Evolutionary conservation across 345 rosid species (phyloP).

Genomic region (Carallia brachiata): DNA sequence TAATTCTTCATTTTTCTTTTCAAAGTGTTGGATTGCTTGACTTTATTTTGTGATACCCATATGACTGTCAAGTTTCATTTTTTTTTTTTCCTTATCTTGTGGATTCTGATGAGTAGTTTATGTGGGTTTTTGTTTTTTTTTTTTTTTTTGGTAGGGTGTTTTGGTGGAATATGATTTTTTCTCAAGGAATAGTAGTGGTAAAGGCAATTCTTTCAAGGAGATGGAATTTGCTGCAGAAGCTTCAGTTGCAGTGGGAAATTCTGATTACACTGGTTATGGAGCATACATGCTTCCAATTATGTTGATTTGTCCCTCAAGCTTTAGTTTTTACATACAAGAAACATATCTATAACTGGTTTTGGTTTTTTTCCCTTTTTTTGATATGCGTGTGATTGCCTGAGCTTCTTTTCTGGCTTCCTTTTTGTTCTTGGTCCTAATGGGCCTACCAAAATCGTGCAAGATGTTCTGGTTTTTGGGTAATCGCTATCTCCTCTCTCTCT

Average conservation of each 20-base stretch:
- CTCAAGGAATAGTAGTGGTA: conserved; percentile 45
- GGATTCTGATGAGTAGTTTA: not conserved
- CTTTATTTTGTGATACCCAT: too few species aligned
- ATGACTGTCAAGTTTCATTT: too few species aligned
- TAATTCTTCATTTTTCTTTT: not conserved
- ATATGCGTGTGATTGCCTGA: conserved; percentile 14
- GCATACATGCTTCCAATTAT: conserved; percentile 36
- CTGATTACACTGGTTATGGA: conserved; percentile 18
- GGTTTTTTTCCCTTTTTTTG: conserved; percentile 13
- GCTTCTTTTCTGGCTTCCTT: conserved; percentile 35
- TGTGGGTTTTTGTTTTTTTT: not conserved
- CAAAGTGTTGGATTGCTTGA: too few species aligned
- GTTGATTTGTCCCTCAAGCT: conserved; percentile 93
- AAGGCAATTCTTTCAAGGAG: conserved; percentile 35
- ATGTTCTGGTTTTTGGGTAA: conserved; percentile 31
- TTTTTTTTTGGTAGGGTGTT: conserved; percentile 19
- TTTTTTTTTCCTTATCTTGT: not conserved
- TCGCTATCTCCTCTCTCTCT: not conserved
- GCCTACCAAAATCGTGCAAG: conserved; percentile 31
- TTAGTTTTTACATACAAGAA: conserved; percentile 32
- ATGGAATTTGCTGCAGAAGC: conserved; percentile 30
- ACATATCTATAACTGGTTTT: conserved; percentile 15
- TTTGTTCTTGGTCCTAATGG: conserved; percentile 36
- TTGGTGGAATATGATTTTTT: conserved; percentile 71
- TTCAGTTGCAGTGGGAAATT: conserved; percentile 31